Evolutionary conservation across 768 basidiomycete species (phyloP).

Genomic region (Calvatia gigantea): DNA sequence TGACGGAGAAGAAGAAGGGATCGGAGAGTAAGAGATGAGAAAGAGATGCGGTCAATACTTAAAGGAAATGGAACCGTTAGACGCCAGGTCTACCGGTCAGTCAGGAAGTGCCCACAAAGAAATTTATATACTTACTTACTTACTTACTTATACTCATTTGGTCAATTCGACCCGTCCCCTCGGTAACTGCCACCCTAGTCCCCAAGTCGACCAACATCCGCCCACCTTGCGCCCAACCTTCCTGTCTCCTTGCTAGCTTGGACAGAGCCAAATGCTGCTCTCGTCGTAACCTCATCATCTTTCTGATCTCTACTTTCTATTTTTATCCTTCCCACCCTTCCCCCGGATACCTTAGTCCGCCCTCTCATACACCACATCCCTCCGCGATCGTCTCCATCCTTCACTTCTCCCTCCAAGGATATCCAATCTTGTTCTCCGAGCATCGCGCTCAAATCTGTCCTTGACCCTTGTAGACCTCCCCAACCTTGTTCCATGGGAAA

Average conservation of each 20-base stretch:
- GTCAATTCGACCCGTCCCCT: not conserved
- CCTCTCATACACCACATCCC: not conserved
- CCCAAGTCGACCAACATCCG: conserved; percentile 1
- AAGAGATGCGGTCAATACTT: conserved; percentile 8
- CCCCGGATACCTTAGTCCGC: not conserved
- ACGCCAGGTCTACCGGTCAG: conserved; percentile 3
- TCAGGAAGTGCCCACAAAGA: conserved; percentile 5
- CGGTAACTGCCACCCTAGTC: not conserved
- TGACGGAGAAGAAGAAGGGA: conserved; percentile 11
- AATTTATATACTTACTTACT: too few relatives aligned
- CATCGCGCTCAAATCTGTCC: not conserved
- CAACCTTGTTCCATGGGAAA: not conserved
- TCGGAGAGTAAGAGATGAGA: conserved; percentile 2
- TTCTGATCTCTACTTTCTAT: conserved; percentile 9
- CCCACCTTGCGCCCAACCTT: not conserved
- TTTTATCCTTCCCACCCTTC: not conserved
- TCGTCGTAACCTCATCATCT: not conserved
- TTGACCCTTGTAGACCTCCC: not conserved
- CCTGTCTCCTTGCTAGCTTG: not conserved
- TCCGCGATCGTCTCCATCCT: not conserved
- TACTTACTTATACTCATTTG: too few relatives aligned
- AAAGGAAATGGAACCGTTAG: conserved; percentile 8
- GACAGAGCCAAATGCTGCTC: not conserved
- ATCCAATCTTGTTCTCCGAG: not conserved
- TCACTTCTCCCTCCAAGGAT: not conserved